These are phyloP conservation scores for Bacterosira constricta DNA, from an alignment of 108 stramenopile species.

Conservation along the genomic window DNA sequence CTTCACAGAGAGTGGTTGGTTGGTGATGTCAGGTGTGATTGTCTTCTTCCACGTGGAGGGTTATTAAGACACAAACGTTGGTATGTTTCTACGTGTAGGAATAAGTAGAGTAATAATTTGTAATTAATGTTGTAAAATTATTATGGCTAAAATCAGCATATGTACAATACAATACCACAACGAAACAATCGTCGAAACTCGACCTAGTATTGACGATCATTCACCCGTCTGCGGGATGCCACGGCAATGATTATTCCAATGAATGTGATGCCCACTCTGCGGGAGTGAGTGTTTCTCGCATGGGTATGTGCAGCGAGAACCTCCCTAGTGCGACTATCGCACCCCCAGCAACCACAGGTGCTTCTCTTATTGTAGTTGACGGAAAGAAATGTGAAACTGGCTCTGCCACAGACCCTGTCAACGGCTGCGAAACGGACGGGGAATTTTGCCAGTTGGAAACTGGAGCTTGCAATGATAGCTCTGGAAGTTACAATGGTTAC, in stretches of 20 bases:
- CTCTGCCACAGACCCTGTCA: not conserved
- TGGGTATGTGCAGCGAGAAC: not conserved
- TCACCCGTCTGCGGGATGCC: too few species aligned
- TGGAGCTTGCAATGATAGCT: not conserved
- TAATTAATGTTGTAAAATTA: too few species aligned
- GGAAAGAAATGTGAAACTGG: not conserved
- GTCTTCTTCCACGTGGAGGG: too few species aligned
- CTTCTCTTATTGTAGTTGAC: not conserved
- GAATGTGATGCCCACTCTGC: not conserved
- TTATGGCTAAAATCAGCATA: too few species aligned
- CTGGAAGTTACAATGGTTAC: not conserved
- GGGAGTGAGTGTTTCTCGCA: not conserved
- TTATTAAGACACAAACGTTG: too few species aligned
- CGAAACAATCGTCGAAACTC: too few species aligned
- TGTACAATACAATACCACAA: too few species aligned
- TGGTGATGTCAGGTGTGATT: too few species aligned
- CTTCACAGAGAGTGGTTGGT: too few species aligned
- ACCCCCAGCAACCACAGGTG: not conserved
- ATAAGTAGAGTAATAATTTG: too few species aligned
- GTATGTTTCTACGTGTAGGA: too few species aligned
- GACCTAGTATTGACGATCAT: too few species aligned
- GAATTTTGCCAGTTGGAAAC: conserved; percentile 4
- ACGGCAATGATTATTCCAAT: not conserved
- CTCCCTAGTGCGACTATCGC: not conserved
- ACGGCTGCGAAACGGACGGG: not conserved